These are phyloP conservation scores for Apiospora saccharicola DNA, from an alignment of 2,329 filamentous ascomycete genomes.

Conservation along the genomic window DNA sequence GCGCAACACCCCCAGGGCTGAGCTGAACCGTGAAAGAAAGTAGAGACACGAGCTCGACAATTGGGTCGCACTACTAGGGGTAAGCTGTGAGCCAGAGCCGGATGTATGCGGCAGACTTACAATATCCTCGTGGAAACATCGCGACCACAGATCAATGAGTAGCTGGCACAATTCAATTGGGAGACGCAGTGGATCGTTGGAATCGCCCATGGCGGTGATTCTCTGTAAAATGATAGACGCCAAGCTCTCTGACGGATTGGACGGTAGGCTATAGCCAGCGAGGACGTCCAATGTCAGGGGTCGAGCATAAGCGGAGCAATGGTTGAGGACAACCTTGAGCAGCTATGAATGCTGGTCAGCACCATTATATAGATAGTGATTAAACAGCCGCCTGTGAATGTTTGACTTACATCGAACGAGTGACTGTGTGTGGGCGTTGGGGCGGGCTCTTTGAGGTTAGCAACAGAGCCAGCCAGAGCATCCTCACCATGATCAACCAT, in stretches of 20 bases:
- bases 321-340: slow-evolving; percentile 69
- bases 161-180: slow-evolving; percentile 70
- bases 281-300: slow-evolving; percentile 73
- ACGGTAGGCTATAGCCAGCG: slow-evolving; percentile 70
- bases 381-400: not conserved
- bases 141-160: slow-evolving; percentile 72
- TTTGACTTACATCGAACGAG: slow-evolving; percentile 54
- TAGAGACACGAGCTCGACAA: slow-evolving; percentile 68
- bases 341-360: slow-evolving; percentile 44
- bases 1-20: slow-evolving; percentile 57
- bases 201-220: slow-evolving; percentile 64
- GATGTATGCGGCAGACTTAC: slow-evolving; percentile 37
- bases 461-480: slow-evolving; percentile 18
- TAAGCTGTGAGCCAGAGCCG: slow-evolving; percentile 10
- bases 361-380: not conserved
- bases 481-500: slow-evolving; percentile 37
- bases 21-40: slow-evolving; percentile 28
- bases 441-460: not conserved
- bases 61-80: slow-evolving; percentile 57
- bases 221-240: slow-evolving; percentile 73
- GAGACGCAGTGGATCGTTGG: slow-evolving; percentile 58
- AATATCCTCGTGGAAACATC: slow-evolving; percentile 67
- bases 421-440: slow-evolving; percentile 29
- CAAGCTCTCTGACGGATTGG: slow-evolving; percentile 66
- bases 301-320: slow-evolving; percentile 61